Evolutionary conservation across 805 yeast species (phyloP), one percentile per base, ranked within the genome.

Genomic region (Yamadazyma tumulicola): DNA sequence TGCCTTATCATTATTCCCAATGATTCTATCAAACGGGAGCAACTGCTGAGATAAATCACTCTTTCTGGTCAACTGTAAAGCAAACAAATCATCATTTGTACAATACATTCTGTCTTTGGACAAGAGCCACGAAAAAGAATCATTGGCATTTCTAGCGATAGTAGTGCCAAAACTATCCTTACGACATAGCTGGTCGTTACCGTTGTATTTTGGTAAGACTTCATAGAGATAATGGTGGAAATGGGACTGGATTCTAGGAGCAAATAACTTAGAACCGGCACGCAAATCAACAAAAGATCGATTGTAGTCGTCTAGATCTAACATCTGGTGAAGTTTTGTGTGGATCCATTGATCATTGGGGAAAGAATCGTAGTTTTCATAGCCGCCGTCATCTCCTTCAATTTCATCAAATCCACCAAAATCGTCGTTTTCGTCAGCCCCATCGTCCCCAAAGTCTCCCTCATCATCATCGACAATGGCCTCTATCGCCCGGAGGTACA

Each of bases 61-160:
- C 5, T 52, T 47, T n/a, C 62, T 59, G 17, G 64, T 64, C 0
- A 86, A 74, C 53, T 82, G 81, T 37, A 93, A 65, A 3, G 96
- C 95, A 55, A 76, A 93, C 1, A 87, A 72, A 38, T 83, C 95
- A 36, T 77, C 85, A 3, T 80, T 63, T 7, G 81, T 74, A 47
- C 88, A 79, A 49, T 80, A 81, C 2, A 69, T 54, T 17, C 67
- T 64, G 31, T 74, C 74, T 38, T 80, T 77, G 43, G 68, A 68
- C 37, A 62, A 50, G 6, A 79, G 53, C 73, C 85, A 80, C 1
- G 76, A 64, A 25, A 37, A 37, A 10, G 40, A 29, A 12, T 35
- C 30, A 2, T 48, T 55, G 3, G 32, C 21, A n/a, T 42, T 35
- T 5, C 64, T 53, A 9, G 44, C 34, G 4, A 41, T 37, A 18